Base-by-base conservation (phyloP, 371 early-diverging fungal genomes). In the Chytridiales sp. region DNA sequence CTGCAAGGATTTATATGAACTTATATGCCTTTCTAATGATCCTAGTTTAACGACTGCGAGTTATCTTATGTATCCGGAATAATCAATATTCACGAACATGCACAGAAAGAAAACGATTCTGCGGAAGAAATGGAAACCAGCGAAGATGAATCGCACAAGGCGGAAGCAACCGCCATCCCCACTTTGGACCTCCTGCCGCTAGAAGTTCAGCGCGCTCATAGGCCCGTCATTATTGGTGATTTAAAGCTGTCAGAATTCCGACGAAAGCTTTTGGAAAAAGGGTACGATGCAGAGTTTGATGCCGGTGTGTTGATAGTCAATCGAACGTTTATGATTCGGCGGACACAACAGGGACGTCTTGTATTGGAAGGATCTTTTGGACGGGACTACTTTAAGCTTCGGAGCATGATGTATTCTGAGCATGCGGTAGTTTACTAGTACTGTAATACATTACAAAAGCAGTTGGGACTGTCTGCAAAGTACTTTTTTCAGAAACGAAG, bases 211-310 rank as follows among this genome's bases (percentile, higher is more conserved):
- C 64, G 66, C 26, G 59, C 42, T 56, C 88, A 85, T 24, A 80
- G 80, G 27, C 83, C 93, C 1, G 84, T 90, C 6, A 78, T 91
- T 56, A 87, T 94, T 3, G 97, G 97, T 13, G 93, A 95, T 68
- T 70, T 92, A 22, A 83, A 84, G 40, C 77, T 96, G 55, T 87
- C 91, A 36, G 87, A 91, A 68, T 85, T 96, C 59, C 84, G 86
- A 44, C 72, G 83, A 15, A 62, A 86, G 15, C 72, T 94, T 40
- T 83, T 82, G 40, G 69, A 73, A 0, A 85, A 87, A 56, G 94
- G 95, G 0, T 87, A 90, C 32, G 68, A 75, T 3, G 87, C 94
- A 13, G 86, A 88, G 59, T 95, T 96, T 61, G 86, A 83, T 51
- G 82, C 83, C 17, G 92, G 91, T 61, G 82, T 92, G 32, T 71